Conservation (phyloP, 208 protist genomes). For the Phytomonas francai region DNA sequence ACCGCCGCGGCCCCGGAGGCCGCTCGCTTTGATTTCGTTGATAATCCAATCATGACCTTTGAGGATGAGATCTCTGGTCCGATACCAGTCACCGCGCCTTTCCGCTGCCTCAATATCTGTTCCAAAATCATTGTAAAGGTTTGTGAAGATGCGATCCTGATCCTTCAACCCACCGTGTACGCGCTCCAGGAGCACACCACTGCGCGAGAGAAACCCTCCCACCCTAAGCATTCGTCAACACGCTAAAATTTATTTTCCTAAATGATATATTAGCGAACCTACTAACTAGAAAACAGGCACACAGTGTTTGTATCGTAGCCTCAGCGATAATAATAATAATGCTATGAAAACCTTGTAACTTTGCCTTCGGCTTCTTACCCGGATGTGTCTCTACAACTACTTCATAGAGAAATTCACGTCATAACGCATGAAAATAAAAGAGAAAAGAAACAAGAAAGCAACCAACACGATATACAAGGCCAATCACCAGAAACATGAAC, state of each 20-base stretch:
- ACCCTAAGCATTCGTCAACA: conserved; percentile 16
- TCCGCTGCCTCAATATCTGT: conserved; percentile 88
- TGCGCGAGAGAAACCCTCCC: conserved; percentile 32
- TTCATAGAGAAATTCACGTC: background rate
- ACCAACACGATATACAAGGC: background rate
- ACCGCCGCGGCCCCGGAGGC: conserved; percentile 96
- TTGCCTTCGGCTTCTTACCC: conserved; percentile 5
- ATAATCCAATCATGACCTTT: conserved; percentile 97
- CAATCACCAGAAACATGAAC: background rate
- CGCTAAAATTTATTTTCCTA: background rate
- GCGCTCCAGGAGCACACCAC: conserved; percentile 30
- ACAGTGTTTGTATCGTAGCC: background rate
- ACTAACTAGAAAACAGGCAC: background rate
- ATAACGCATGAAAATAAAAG: background rate
- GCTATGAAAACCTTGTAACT: conserved; percentile 4
- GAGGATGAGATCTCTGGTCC: conserved; percentile 95
- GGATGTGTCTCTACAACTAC: background rate
- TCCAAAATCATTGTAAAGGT: conserved; percentile 97
- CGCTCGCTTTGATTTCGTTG: conserved; percentile 94
- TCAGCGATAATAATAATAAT: conserved; percentile 15
- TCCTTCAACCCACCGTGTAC: conserved; percentile 92
- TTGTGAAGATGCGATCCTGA: conserved; percentile 98
- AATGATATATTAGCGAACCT: background rate
- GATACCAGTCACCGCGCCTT: conserved; percentile 97
- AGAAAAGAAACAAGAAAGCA: background rate